Conservation (phyloP, 2,329 filamentous ascomycete species). For the Helotiales sp. region DNA sequence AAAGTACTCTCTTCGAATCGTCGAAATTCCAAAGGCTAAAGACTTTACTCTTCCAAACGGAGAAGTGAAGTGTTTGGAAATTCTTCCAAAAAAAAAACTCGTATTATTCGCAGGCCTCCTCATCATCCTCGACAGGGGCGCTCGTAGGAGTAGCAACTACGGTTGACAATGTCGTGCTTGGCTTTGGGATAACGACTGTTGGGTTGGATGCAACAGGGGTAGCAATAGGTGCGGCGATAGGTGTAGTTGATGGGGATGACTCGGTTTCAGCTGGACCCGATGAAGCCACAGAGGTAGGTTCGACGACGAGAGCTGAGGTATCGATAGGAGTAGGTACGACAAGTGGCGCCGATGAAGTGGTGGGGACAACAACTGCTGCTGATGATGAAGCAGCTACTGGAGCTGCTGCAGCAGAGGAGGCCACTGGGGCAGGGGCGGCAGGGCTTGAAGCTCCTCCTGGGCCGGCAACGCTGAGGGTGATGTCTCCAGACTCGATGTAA, state of each 20-base stretch:
- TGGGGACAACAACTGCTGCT: not conserved
- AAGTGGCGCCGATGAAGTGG: not conserved
- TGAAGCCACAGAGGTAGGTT: not conserved
- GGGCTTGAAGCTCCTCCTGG: constrained; percentile 34
- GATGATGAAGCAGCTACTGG: not conserved
- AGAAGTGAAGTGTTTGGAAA: not conserved
- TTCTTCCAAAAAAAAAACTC: not conserved
- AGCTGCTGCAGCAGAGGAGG: not conserved
- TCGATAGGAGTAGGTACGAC: not conserved
- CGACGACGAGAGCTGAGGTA: constrained; percentile 1
- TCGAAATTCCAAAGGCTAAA: not conserved
- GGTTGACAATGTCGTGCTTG: constrained; percentile 5
- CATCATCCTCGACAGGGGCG: constrained; percentile 10
- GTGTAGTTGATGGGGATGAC: not conserved
- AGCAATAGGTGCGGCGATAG: not conserved
- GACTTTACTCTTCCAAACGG: not conserved
- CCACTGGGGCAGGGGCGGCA: constrained; percentile 8
- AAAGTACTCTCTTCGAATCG: not conserved
- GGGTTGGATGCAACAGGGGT: constrained; percentile 3
- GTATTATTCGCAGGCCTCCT: constrained; percentile 15
- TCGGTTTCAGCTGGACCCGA: not conserved
- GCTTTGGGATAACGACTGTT: not conserved
- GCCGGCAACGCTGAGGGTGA: constrained; percentile 47
- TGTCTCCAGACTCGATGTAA: constrained; percentile 66
- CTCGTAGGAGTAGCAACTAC: not conserved